A percentile compares a stretch with the other conserved stretches of the same genome.
Conservation (phyloP, 108 stramenopile genomes). For the Nitzschia sp. region DNA sequence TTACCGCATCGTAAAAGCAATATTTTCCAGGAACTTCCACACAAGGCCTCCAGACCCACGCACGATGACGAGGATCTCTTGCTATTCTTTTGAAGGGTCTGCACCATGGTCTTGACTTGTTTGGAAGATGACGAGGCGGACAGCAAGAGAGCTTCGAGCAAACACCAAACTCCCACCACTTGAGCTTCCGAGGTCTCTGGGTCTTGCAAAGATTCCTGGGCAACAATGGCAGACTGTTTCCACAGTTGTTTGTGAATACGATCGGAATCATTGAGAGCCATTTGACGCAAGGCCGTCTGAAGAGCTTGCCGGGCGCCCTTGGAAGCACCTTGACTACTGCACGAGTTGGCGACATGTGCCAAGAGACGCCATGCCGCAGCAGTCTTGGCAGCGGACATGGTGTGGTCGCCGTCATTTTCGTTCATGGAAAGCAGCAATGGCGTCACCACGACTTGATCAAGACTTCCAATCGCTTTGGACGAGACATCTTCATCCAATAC, state of each 20-base stretch:
- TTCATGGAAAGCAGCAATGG: slow-evolving; percentile 51
- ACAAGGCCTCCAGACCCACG: slow-evolving; percentile 45
- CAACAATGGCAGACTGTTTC: slow-evolving; percentile 6
- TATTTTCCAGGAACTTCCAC: slow-evolving; percentile 49
- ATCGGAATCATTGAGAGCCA: slow-evolving; percentile 35
- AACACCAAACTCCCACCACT: slow-evolving; percentile 63
- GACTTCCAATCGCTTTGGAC: slow-evolving; percentile 60
- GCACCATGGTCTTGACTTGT: not conserved
- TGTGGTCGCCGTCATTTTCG: slow-evolving; percentile 5
- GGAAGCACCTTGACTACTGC: slow-evolving; percentile 51
- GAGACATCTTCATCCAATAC: slow-evolving; percentile 67
- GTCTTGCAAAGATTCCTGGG: slow-evolving; percentile 11
- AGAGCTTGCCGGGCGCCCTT: slow-evolving; percentile 54
- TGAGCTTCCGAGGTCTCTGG: slow-evolving; percentile 12
- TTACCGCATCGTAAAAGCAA: slow-evolving; percentile 10
- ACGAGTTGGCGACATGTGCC: slow-evolving; percentile 44
- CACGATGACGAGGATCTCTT: slow-evolving; percentile 28
- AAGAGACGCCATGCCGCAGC: slow-evolving; percentile 66
- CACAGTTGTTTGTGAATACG: slow-evolving; percentile 19
- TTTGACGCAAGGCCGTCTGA: slow-evolving; percentile 54
- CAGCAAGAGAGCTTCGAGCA: slow-evolving; percentile 65
- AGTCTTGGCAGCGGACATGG: not conserved
- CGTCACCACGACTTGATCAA: slow-evolving; percentile 54
- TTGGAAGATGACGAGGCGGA: slow-evolving; percentile 18
- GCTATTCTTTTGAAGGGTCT: slow-evolving; percentile 14